A percentile compares a stretch with the other conserved stretches of the same genome.
These are phyloP conservation scores for Rosa rugosa DNA, from an alignment of 306 rosid genomes.

Conservation along the genomic window DNA sequence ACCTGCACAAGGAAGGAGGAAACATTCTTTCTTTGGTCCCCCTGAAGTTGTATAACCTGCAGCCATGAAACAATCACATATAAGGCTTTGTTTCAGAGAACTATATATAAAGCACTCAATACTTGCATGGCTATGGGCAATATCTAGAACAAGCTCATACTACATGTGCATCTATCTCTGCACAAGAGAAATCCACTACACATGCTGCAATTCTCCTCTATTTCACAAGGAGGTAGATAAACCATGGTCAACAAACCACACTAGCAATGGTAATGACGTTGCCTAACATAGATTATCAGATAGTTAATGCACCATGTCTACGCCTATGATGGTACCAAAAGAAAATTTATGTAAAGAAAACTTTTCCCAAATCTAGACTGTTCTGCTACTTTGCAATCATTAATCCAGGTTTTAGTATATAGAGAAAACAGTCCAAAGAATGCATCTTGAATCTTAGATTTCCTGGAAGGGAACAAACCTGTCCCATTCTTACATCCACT, in stretches of 20 bases:
- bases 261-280: background rate
- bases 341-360: background rate
- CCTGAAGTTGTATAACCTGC: constrained; percentile 54
- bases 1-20: constrained; percentile 52
- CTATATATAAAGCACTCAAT: background rate
- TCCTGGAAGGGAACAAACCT: background rate
- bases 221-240: background rate
- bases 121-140: background rate
- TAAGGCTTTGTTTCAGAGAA: background rate
- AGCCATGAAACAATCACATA: background rate
- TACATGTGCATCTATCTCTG: background rate
- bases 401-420: background rate
- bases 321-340: background rate
- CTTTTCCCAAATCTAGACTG: background rate
- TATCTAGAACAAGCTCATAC: constrained; percentile 1
- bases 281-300: background rate
- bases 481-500: background rate
- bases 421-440: background rate
- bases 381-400: background rate
- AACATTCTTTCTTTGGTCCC: constrained; percentile 52
- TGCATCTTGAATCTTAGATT: background rate
- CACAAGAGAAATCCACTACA: background rate
- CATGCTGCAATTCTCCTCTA: background rate
- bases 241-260: background rate
- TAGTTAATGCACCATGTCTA: background rate